Evolutionary conservation across 2,329 filamentous ascomycete genomes (phyloP).

Genomic region (Penicillium sumatraense): DNA sequence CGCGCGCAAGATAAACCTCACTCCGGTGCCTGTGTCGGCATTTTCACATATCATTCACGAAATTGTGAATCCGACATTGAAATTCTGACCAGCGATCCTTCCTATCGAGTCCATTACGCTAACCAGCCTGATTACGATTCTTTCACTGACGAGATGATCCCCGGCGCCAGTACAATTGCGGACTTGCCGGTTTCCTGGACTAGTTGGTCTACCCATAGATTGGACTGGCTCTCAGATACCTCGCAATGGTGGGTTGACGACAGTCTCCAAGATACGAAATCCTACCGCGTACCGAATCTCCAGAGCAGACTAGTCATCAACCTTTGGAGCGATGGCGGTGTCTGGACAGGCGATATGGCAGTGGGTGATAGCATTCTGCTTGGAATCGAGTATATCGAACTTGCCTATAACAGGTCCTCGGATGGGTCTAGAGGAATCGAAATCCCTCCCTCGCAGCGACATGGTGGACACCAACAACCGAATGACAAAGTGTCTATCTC

Average conservation of each 20-base stretch:
- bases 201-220: conserved; percentile 44
- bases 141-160: conserved; percentile 36
- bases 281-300: conserved; percentile 41
- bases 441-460: conserved; percentile 13
- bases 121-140: conserved; percentile 50
- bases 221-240: conserved; percentile 44
- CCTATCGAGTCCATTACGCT: conserved; percentile 46
- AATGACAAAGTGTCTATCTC: background rate
- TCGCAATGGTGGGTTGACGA: conserved; percentile 46
- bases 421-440: conserved; percentile 4
- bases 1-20: conserved; percentile 33
- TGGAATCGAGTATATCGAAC: conserved; percentile 49
- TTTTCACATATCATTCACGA: conserved; percentile 55
- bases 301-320: conserved; percentile 46
- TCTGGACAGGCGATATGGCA: conserved; percentile 48
- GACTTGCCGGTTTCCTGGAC: conserved; percentile 44
- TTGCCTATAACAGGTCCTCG: conserved; percentile 43
- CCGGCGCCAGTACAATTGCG: conserved; percentile 35
- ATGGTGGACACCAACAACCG: conserved; percentile 19
- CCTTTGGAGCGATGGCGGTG: conserved; percentile 49
- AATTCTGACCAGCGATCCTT: conserved; percentile 55
- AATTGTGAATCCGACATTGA: conserved; percentile 59
- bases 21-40: conserved; percentile 54
- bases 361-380: conserved; percentile 42
- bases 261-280: conserved; percentile 34